Conservation (phyloP, 495 filamentous ascomycete genomes). For the Penicillium samsonianum region DNA sequence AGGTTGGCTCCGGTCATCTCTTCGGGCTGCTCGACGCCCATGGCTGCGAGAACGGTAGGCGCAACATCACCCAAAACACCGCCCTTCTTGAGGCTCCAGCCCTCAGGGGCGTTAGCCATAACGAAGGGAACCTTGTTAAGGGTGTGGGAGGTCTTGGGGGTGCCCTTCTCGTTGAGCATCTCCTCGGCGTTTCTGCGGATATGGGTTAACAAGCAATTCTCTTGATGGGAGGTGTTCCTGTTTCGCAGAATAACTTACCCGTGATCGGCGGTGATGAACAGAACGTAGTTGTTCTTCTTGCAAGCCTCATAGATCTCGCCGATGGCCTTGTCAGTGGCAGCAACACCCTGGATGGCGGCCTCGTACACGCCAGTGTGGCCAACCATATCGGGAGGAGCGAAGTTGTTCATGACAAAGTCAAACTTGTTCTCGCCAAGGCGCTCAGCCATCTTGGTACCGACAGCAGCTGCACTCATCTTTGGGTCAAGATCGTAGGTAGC, state of each 20-base stretch:
- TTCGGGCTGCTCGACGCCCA: conserved; percentile 85
- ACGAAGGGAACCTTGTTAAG: conserved; percentile 97
- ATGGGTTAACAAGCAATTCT: conserved; percentile 7
- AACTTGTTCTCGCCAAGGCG: conserved; percentile 77
- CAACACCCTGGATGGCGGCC: conserved; percentile 84
- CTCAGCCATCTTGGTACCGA: conserved; percentile 83
- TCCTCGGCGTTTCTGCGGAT: conserved; percentile 84
- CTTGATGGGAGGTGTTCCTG: neutral
- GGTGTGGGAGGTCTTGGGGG: conserved; percentile 97
- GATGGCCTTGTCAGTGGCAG: conserved; percentile 89
- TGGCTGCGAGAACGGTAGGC: conserved; percentile 82
- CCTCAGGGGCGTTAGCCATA: conserved; percentile 93
- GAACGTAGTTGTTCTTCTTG: conserved; percentile 85
- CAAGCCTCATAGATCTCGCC: conserved; percentile 87
- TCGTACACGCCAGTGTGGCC: conserved; percentile 97
- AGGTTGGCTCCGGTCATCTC: conserved; percentile 90
- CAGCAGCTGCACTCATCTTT: conserved; percentile 90
- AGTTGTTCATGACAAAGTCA: conserved; percentile 99
- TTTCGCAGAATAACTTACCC: conserved; percentile 54
- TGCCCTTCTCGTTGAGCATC: conserved; percentile 94
- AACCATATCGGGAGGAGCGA: conserved; percentile 98
- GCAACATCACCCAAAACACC: conserved; percentile 96
- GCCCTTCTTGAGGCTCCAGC: conserved; percentile 79
- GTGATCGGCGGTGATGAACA: conserved; percentile 95
- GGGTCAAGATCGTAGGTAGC: conserved; percentile 96